Evolutionary conservation across 306 rosid genomes (phyloP).

Genomic region (Geum urbanum): DNA sequence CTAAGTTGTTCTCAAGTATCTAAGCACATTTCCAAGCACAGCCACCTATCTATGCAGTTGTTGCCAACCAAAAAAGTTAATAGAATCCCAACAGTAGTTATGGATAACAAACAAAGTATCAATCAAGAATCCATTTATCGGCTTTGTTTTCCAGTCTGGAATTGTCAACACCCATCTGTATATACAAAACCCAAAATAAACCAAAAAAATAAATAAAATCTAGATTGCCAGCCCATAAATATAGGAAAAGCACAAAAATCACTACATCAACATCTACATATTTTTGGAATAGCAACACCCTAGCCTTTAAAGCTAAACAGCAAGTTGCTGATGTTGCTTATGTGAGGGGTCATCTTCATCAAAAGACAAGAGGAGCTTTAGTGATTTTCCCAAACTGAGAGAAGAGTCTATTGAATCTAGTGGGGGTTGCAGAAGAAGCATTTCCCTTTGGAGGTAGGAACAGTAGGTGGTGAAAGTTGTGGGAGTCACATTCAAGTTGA

Average conservation of each 20-base stretch:
- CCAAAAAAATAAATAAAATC: background rate
- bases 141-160: conserved; percentile 39
- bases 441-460: conserved; percentile 67
- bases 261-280: conserved; percentile 26
- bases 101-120: conserved; percentile 24
- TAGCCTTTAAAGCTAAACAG: conserved; percentile 45
- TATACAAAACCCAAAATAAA: conserved; percentile 17
- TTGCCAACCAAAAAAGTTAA: conserved; percentile 14
- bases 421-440: conserved; percentile 66
- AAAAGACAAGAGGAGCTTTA: conserved; percentile 52
- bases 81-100: conserved; percentile 1
- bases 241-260: conserved; percentile 21
- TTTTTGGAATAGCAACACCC: conserved; percentile 13
- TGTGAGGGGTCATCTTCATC: conserved; percentile 75
- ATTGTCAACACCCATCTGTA: conserved; percentile 37
- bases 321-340: conserved; percentile 58
- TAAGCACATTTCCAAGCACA: conserved; percentile 8
- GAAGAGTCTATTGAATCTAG: conserved; percentile 49
- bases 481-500: conserved; percentile 77
- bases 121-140: background rate
- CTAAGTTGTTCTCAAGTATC: conserved; percentile 4
- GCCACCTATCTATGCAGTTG: conserved; percentile 4
- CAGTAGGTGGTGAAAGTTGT: conserved; percentile 66
- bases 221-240: conserved; percentile 22
- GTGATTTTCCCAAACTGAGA: conserved; percentile 43